Evolutionary conservation across 371 early-diverging fungal genomes (phyloP).

Genomic region (Mortierella sp.): DNA sequence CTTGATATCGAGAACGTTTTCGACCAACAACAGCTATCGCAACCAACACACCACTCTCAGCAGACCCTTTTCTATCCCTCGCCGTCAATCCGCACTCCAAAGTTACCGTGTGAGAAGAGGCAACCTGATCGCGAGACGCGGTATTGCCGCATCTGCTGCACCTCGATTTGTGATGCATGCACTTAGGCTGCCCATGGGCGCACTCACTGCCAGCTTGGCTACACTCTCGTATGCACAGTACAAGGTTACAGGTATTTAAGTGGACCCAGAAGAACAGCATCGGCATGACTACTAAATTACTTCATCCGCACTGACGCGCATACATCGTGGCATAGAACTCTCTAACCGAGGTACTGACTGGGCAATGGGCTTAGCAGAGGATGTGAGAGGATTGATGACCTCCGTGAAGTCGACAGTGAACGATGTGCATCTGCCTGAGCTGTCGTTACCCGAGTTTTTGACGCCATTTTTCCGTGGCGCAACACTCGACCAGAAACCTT

Average conservation of each 20-base stretch:
- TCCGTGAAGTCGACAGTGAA: conserved; percentile 44
- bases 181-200: conserved; percentile 67
- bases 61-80: conserved; percentile 42
- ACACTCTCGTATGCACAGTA: conserved; percentile 62
- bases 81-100: conserved; percentile 41
- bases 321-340: conserved; percentile 29
- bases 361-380: conserved; percentile 44
- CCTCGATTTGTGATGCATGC: conserved; percentile 57
- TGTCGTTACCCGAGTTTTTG: conserved; percentile 51
- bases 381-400: conserved; percentile 34
- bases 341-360: conserved; percentile 54
- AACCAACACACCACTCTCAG: neutral
- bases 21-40: conserved; percentile 10
- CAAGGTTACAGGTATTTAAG: conserved; percentile 62
- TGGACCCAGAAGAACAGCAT: neutral
- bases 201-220: conserved; percentile 62
- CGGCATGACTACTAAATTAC: neutral
- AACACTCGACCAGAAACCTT: conserved; percentile 16
- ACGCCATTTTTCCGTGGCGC: conserved; percentile 44
- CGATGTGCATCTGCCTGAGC: conserved; percentile 40
- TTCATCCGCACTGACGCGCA: neutral
- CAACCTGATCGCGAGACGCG: conserved; percentile 37
- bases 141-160: conserved; percentile 51
- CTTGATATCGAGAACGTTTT: conserved; percentile 44
- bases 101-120: conserved; percentile 24